These are phyloP conservation scores for Cydonia oblonga DNA, from an alignment of 331 rosid genomes.

Conservation along the genomic window DNA sequence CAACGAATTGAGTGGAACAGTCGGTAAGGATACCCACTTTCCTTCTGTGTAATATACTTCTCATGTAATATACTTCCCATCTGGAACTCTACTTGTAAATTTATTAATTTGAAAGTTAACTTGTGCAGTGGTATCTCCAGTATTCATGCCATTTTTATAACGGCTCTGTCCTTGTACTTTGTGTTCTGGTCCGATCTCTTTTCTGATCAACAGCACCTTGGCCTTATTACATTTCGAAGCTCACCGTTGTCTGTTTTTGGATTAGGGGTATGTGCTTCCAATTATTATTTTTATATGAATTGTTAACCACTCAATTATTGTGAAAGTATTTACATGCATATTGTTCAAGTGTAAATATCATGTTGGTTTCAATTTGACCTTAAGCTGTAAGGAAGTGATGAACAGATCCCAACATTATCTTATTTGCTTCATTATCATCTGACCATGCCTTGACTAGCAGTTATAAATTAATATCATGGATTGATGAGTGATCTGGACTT, in stretches of 20 bases:
- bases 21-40: slow-evolving; percentile 26
- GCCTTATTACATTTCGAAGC: slow-evolving; percentile 40
- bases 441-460: not conserved
- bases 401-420: not conserved
- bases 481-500: not conserved
- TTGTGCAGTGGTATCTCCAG: slow-evolving; percentile 49
- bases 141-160: slow-evolving; percentile 48
- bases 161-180: slow-evolving; percentile 35
- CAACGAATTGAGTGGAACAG: slow-evolving; percentile 52
- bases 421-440: not conserved
- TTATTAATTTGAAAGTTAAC: slow-evolving; percentile 7
- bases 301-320: not conserved
- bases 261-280: slow-evolving; percentile 35
- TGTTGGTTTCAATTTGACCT: not conserved
- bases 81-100: not conserved
- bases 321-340: not conserved
- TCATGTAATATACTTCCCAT: not conserved
- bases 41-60: too few species aligned
- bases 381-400: not conserved
- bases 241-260: slow-evolving; percentile 35
- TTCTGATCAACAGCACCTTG: slow-evolving; percentile 40
- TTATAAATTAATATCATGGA: not conserved
- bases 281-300: not conserved
- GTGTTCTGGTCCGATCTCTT: slow-evolving; percentile 62
- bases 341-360: not conserved